Conservation (phyloP, 352 stramenopile species). For the Globisporangium spiculum region DNA sequence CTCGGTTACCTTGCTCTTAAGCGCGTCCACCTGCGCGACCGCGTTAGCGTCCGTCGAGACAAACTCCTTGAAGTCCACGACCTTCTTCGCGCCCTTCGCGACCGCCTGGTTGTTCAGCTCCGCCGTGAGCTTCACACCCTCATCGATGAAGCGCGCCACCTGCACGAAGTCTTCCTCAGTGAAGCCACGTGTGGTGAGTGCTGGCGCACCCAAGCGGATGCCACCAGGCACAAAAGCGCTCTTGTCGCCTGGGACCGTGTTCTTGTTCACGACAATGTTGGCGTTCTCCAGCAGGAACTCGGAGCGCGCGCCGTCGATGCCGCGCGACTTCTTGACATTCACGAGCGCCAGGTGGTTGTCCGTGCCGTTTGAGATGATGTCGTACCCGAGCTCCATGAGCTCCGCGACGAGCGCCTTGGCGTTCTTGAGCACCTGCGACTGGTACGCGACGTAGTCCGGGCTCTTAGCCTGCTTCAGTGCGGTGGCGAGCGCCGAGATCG, state of each 20-base stretch:
- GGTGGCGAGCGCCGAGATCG: conserved; percentile 98
- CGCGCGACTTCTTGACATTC: conserved; percentile 93
- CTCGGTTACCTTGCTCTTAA: conserved; percentile 88
- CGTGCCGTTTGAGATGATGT: conserved; percentile 96
- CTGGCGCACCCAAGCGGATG: conserved; percentile 95
- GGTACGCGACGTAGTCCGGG: conserved; percentile 97
- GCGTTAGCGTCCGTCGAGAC: conserved; percentile 56
- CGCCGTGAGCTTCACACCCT: conserved; percentile 91
- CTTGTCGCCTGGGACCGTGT: conserved; percentile 97
- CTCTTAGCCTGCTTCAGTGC: conserved; percentile 95
- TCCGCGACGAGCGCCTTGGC: conserved; percentile 85
- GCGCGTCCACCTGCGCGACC: conserved; percentile 57
- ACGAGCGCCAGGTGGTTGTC: conserved; percentile 98
- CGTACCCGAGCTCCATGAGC: conserved; percentile 92
- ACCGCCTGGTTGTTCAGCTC: conserved; percentile 88
- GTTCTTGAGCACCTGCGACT: conserved; percentile 94
- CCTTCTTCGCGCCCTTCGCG: conserved; percentile 94
- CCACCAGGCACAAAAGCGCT: conserved; percentile 96
- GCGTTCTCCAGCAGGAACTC: conserved; percentile 96
- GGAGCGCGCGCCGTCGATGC: conserved; percentile 94
- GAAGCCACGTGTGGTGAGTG: conserved; percentile 94
- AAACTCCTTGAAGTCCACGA: conserved; percentile 86
- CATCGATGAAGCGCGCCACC: conserved; percentile 95
- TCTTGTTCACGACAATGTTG: conserved; percentile 99
- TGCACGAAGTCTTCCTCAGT: conserved; percentile 94